Evolutionary conservation across 805 yeast genomes (phyloP).

Genomic region (Myxozyma geophila): DNA sequence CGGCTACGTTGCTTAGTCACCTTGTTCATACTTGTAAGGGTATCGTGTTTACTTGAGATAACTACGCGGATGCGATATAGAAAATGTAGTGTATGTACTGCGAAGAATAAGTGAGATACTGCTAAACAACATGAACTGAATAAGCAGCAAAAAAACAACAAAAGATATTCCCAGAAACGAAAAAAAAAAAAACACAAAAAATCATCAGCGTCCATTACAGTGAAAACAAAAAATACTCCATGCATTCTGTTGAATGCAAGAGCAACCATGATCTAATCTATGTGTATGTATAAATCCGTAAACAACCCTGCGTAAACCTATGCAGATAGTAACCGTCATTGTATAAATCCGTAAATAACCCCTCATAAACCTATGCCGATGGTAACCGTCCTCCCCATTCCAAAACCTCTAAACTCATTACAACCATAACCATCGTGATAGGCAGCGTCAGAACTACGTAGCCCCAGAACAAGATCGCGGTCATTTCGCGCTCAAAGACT

Average conservation of each 20-base stretch:
- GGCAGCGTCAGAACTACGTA: slow-evolving; percentile 65
- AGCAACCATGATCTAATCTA: neutral
- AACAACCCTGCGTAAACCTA: neutral
- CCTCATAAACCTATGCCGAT: neutral
- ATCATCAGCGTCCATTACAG: neutral
- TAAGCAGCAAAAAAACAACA: neutral
- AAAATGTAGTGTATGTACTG: too few species aligned
- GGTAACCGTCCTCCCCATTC: slow-evolving; percentile 51
- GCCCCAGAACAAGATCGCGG: slow-evolving; percentile 70
- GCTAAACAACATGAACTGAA: neutral
- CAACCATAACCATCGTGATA: slow-evolving; percentile 60
- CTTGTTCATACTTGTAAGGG: too few species aligned
- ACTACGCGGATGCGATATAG: too few species aligned
- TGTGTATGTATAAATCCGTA: neutral
- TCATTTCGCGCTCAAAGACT: slow-evolving; percentile 66
- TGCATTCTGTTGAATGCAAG: too few species aligned
- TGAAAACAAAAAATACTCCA: too few species aligned
- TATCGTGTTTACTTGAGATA: too few species aligned
- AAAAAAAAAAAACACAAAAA: neutral
- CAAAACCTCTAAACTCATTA: slow-evolving; percentile 57
- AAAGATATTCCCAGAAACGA: neutral
- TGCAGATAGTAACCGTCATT: slow-evolving; percentile 23
- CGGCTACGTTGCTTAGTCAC: neutral
- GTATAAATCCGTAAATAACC: neutral
- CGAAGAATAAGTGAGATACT: too few species aligned